phyloP scores from a whole-genome alignment of 257 asterid genomes.

The Gentiana straminea region DNA sequence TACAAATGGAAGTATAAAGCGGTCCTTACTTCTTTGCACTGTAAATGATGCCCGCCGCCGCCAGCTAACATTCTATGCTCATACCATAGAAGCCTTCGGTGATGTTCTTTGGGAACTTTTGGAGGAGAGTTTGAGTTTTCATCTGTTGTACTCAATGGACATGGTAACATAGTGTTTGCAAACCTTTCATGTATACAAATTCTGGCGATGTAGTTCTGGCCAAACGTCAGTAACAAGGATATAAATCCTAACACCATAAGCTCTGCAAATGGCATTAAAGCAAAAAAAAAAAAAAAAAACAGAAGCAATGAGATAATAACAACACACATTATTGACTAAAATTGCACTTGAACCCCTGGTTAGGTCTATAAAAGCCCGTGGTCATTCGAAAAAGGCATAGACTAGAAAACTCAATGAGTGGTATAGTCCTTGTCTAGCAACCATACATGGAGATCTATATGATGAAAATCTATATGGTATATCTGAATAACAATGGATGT shows the following conservation, averaged over 20 bases:
- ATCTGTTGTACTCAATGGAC: slow-evolving; percentile 12
- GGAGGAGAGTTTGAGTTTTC: neutral
- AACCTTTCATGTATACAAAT: slow-evolving; percentile 66
- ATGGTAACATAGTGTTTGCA: slow-evolving; percentile 74
- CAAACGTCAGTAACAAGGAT: slow-evolving; percentile 71
- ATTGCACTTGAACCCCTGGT: no score
- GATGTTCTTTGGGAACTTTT: slow-evolving; percentile 12
- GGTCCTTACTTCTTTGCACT: slow-evolving; percentile 33
- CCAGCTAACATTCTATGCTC: slow-evolving; percentile 57
- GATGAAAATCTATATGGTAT: no score
- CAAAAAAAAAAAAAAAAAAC: neutral
- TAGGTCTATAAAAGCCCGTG: slow-evolving; percentile 6
- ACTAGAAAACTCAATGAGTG: no score
- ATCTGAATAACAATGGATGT: no score
- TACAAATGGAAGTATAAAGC: no score
- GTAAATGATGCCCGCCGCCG: slow-evolving; percentile 9
- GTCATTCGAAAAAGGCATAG: no score
- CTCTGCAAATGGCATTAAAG: slow-evolving; percentile 34
- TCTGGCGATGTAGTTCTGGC: slow-evolving; percentile 76
- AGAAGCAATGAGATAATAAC: neutral
- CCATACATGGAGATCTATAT: no score
- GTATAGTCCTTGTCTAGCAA: no score
- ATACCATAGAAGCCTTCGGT: slow-evolving; percentile 44
- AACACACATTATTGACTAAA: no score
- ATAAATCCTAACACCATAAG: slow-evolving; percentile 95